Conservation (phyloP, 1,284 basidiomycete genomes). For the Irpex rosettiformis region DNA sequence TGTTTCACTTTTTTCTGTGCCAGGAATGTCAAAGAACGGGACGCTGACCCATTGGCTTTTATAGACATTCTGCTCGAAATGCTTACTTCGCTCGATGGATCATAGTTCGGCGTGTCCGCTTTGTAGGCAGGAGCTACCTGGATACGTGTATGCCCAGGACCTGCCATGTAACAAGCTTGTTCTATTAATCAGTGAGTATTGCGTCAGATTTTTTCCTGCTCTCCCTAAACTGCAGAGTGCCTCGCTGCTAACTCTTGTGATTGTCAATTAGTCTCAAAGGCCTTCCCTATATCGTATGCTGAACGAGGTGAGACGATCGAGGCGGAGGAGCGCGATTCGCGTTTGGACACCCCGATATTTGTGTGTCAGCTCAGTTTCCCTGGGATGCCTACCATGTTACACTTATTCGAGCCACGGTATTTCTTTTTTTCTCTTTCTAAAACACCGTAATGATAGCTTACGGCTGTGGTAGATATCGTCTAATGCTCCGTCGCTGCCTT, state of each 20-base stretch:
- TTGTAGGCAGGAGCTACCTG: constrained; percentile 77
- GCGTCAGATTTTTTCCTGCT: constrained; percentile 1
- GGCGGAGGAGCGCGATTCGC: constrained; percentile 72
- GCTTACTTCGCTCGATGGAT: constrained; percentile 86
- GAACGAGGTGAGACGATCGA: constrained; percentile 60
- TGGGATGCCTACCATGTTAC: constrained; percentile 83
- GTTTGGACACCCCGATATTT: constrained; percentile 88
- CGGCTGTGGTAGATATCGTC: constrained; percentile 68
- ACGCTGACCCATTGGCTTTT: background rate
- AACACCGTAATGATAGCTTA: constrained; percentile 23
- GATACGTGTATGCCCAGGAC: constrained; percentile 78
- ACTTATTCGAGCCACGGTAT: constrained; percentile 87
- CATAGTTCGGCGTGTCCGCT: constrained; percentile 82
- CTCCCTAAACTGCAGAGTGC: no score
- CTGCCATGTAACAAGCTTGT: constrained; percentile 69
- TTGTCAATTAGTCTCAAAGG: constrained; percentile 56
- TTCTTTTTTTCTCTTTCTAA: constrained; percentile 9
- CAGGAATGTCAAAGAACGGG: no score
- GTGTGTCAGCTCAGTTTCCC: constrained; percentile 90
- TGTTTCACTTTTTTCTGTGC: no score
- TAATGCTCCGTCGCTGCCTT: constrained; percentile 92
- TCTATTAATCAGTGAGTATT: constrained; percentile 63
- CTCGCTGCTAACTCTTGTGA: no score
- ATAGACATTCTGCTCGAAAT: constrained; percentile 88
- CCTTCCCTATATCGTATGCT: constrained; percentile 55